phyloP scores from a whole-genome alignment of 2,329 filamentous ascomycete genomes.

The Pezicula rhizophila region DNA sequence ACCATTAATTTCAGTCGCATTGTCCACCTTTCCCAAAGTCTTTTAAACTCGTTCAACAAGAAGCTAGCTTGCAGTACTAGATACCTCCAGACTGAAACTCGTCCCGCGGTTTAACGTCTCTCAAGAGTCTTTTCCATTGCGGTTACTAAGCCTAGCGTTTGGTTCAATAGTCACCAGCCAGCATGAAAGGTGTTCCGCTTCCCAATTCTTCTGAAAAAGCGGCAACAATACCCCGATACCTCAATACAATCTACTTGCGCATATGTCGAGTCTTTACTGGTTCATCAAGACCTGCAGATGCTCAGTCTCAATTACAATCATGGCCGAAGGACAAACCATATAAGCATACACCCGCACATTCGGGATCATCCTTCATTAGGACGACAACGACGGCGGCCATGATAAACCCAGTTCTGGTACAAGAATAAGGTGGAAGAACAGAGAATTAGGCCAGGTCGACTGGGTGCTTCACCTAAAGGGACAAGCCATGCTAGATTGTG shows the following conservation, averaged over 20 bases:
- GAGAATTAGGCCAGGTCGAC: not conserved
- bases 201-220: conserved; percentile 1
- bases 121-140: not conserved
- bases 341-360: conserved; percentile 14
- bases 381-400: conserved; percentile 14
- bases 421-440: not conserved
- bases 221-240: not conserved
- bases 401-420: conserved; percentile 4
- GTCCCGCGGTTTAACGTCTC: too few species aligned
- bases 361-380: conserved; percentile 14
- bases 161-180: not conserved
- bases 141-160: not conserved
- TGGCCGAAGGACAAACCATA: conserved; percentile 13
- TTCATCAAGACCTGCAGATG: conserved; percentile 1
- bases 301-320: conserved; percentile 5
- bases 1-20: too few species aligned
- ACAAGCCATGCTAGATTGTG: too few species aligned
- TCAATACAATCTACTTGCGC: conserved; percentile 4
- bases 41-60: too few species aligned
- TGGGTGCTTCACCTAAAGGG: too few species aligned
- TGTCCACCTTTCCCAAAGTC: too few species aligned
- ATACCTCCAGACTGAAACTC: too few species aligned
- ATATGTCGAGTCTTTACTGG: conserved; percentile 7
- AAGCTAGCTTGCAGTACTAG: too few species aligned
- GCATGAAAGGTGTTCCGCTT: conserved; percentile 8